Percentiles rank a stretch among this genome's conserved stretches.
These are phyloP conservation scores for Alternaria brassicae DNA, from an alignment of 2,329 filamentous ascomycete genomes.

Conservation along the genomic window DNA sequence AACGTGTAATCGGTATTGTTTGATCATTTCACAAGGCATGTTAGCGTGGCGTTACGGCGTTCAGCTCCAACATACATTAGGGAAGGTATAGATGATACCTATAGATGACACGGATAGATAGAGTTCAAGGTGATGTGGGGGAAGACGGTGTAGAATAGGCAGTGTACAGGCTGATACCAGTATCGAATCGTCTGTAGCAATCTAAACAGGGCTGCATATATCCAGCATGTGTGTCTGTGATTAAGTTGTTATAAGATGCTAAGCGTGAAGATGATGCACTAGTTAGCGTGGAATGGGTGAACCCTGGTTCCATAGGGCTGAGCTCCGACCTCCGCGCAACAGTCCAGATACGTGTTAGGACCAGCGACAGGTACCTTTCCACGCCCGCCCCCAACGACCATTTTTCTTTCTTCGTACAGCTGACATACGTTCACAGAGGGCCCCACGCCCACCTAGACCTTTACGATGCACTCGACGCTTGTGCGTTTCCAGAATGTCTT, in stretches of 20 bases:
- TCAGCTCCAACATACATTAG: neutral
- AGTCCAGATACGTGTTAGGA: constrained; percentile 49
- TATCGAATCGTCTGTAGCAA: neutral
- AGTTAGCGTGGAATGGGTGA: constrained; percentile 1
- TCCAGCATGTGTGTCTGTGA: too few species aligned
- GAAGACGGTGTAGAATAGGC: neutral
- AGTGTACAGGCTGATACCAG: neutral
- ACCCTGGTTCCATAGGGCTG: constrained; percentile 32
- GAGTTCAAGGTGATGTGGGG: neutral
- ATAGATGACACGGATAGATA: neutral
- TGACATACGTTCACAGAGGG: neutral
- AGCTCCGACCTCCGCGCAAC: constrained; percentile 28
- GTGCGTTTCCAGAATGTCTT: constrained; percentile 91
- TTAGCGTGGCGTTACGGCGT: constrained; percentile 2
- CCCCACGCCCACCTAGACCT: neutral
- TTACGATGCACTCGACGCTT: constrained; percentile 81
- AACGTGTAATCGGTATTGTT: neutral
- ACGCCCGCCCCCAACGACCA: constrained; percentile 11
- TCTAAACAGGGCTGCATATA: neutral
- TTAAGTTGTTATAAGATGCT: neutral
- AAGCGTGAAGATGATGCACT: neutral
- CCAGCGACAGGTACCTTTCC: constrained; percentile 20
- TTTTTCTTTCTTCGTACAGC: constrained; percentile 6
- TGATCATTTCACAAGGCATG: neutral
- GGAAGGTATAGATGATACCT: neutral